These are phyloP conservation scores for Suillus sp. DNA, from an alignment of 768 basidiomycete species.

Conservation along the genomic window DNA sequence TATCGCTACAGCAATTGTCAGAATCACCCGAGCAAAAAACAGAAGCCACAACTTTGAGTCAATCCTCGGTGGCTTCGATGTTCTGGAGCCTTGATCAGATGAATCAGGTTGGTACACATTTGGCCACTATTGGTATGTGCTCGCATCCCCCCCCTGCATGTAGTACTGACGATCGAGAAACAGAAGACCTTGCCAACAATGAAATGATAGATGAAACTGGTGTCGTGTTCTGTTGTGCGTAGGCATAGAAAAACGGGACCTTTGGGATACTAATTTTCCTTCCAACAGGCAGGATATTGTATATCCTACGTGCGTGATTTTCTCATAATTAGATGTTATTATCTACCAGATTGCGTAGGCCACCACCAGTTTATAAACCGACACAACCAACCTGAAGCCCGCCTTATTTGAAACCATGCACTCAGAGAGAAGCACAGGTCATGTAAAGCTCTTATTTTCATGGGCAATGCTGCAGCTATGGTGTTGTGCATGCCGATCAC, in stretches of 20 bases:
- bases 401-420: background rate
- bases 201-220: background rate
- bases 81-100: constrained; percentile 6
- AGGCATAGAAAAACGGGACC: background rate
- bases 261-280: too few relatives aligned
- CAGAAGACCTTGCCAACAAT: background rate
- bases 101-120: background rate
- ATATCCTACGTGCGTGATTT: too few relatives aligned
- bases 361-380: constrained; percentile 2
- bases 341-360: background rate
- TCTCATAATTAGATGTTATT: too few relatives aligned
- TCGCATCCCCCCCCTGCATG: rapidly evolving
- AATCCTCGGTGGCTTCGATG: constrained; percentile 1
- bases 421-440: background rate
- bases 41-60: background rate
- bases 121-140: background rate
- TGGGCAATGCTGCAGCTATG: background rate
- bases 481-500: background rate
- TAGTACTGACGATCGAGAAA: background rate
- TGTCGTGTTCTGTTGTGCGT: background rate
- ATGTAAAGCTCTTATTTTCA: background rate
- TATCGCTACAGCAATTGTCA: background rate
- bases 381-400: constrained; percentile 3
- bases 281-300: too few relatives aligned
- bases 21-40: background rate